Percentiles rank a stretch among this genome's conserved stretches.
Conservation (phyloP, 768 basidiomycete species). For the Trametopsis cervina region DNA sequence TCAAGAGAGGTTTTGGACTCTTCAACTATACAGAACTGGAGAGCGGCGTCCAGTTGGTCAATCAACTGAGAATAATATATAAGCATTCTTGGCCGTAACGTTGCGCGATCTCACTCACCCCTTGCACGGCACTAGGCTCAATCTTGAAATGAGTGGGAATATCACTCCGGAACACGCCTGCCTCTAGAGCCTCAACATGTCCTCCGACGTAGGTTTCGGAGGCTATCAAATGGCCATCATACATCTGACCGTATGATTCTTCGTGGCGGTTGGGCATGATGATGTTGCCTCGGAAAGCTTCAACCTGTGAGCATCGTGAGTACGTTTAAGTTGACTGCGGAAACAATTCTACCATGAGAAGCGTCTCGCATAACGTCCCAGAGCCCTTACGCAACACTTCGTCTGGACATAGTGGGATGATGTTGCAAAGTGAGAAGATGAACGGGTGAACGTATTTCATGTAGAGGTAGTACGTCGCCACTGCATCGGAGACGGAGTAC, state of each 20-base stretch:
- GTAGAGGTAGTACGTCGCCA: conserved; percentile 99
- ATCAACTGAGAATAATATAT: conserved; percentile 55
- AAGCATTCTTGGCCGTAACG: conserved; percentile 1
- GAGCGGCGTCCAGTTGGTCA: conserved; percentile 86
- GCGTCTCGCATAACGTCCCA: conserved; percentile 94
- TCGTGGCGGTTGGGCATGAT: conserved; percentile 99
- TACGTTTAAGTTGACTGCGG: too few relatives aligned
- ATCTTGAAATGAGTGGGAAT: conserved; percentile 95
- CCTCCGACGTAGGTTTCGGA: conserved; percentile 99
- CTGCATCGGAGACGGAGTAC: conserved; percentile 99
- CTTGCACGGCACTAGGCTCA: conserved; percentile 76
- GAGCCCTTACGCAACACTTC: conserved; percentile 94
- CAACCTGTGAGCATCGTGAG: conserved; percentile 53
- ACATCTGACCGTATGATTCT: conserved; percentile 86
- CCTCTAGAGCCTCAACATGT: conserved; percentile 97
- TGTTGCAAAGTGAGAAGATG: conserved; percentile 98
- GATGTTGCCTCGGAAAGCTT: conserved; percentile 85
- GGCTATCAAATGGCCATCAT: conserved; percentile 92
- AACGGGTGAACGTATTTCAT: conserved; percentile 99
- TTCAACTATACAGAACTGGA: conserved; percentile 81
- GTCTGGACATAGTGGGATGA: conserved; percentile 94
- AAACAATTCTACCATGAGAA: conserved; percentile 75
- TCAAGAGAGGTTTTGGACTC: conserved; percentile 78
- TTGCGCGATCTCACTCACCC: conserved; percentile 42
- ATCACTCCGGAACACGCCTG: conserved; percentile 96